phyloP scores from a whole-genome alignment of 1,139 yeast species.

The Candida frijolesensis region DNA sequence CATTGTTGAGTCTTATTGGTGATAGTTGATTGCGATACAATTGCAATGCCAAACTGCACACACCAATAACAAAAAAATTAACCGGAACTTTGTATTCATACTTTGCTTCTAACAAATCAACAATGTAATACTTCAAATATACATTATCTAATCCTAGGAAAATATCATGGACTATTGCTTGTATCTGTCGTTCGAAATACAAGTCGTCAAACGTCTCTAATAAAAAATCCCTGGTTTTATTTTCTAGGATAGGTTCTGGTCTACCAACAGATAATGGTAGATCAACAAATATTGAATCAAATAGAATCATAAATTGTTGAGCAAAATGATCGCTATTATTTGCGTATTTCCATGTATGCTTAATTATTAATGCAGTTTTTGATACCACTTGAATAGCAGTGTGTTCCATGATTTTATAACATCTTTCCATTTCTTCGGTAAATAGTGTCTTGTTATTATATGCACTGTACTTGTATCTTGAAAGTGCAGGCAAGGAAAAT shows the following conservation, averaged over 20 bases:
- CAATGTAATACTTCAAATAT: background rate
- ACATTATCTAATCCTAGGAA: constrained; percentile 6
- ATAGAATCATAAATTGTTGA: constrained; percentile 7
- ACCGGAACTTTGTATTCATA: constrained; percentile 8
- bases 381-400: background rate
- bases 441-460: background rate
- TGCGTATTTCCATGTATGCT: constrained; percentile 10
- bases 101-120: constrained; percentile 6
- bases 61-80: constrained; percentile 6
- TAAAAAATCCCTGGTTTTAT: background rate
- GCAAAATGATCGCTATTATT: constrained; percentile 4
- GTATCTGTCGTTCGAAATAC: constrained; percentile 5
- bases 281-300: constrained; percentile 2
- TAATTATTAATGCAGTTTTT: constrained; percentile 1
- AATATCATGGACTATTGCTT: constrained; percentile 3
- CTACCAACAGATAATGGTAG: background rate
- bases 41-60: constrained; percentile 11
- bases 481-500: constrained; percentile 5
- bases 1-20: background rate
- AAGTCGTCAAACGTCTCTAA: constrained; percentile 7
- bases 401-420: constrained; percentile 4
- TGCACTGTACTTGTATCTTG: constrained; percentile 2
- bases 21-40: background rate
- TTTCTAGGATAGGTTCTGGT: background rate
- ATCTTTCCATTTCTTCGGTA: background rate